phyloP scores from a whole-genome alignment of 805 yeast genomes.

The Candida coleopterorum region DNA sequence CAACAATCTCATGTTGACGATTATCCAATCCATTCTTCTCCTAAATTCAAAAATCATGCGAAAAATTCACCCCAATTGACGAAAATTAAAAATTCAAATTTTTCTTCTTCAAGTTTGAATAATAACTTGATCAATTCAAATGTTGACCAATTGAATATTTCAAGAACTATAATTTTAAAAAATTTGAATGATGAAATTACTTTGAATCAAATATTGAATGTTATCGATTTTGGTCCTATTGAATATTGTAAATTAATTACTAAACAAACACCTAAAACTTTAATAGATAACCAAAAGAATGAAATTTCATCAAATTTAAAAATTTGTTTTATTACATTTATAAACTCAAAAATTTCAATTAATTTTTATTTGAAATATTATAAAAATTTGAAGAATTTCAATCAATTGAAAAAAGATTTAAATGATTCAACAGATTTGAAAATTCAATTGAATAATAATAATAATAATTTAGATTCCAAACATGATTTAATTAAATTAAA shows the following conservation, averaged over 20 bases:
- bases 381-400: slow-evolving; percentile 21
- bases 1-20: slow-evolving; percentile 1
- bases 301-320: slow-evolving; percentile 14
- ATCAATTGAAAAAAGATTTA: slow-evolving; percentile 19
- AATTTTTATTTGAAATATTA: slow-evolving; percentile 29
- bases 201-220: slow-evolving; percentile 35
- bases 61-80: slow-evolving; percentile 2
- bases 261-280: slow-evolving; percentile 20
- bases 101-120: neutral
- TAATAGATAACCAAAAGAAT: slow-evolving; percentile 10
- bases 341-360: slow-evolving; percentile 29
- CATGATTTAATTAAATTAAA: slow-evolving; percentile 36
- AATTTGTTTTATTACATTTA: slow-evolving; percentile 33
- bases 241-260: slow-evolving; percentile 49
- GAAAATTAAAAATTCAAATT: slow-evolving; percentile 7
- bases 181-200: slow-evolving; percentile 22
- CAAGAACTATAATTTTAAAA: slow-evolving; percentile 32
- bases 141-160: slow-evolving; percentile 31
- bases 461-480: neutral
- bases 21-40: slow-evolving; percentile 7
- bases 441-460: slow-evolving; percentile 21
- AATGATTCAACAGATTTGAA: slow-evolving; percentile 25
- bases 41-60: slow-evolving; percentile 2
- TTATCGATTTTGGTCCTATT: slow-evolving; percentile 55
- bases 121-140: slow-evolving; percentile 11